phyloP scores from a whole-genome alignment of 2,329 filamentous ascomycete species.

The Dothistroma pini region DNA sequence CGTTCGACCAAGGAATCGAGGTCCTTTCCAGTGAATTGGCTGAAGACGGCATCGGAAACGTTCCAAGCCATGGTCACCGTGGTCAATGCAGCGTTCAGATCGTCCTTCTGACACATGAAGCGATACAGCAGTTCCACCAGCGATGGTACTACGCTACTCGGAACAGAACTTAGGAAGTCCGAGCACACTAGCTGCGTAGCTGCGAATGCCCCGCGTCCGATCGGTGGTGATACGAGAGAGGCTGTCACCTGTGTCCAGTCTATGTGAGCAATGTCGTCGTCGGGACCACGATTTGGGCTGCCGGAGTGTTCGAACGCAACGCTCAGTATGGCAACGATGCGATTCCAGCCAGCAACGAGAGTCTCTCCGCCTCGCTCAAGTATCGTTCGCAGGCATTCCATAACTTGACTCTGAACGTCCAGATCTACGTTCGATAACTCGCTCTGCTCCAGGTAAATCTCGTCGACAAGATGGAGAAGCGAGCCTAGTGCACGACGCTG shows the following conservation, averaged over 20 bases:
- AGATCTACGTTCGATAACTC: conserved; percentile 30
- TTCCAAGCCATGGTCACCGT: conserved; percentile 97
- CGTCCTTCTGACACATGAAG: conserved; percentile 85
- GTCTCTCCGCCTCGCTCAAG: conserved; percentile 86
- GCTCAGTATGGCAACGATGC: conserved; percentile 79
- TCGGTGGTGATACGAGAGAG: conserved; percentile 59
- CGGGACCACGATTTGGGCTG: conserved; percentile 1
- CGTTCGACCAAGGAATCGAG: conserved; percentile 30
- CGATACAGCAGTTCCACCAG: conserved; percentile 84
- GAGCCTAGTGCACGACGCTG: conserved; percentile 31
- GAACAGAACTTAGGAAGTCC: conserved; percentile 75
- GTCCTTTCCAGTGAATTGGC: conserved; percentile 41
- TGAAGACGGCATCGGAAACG: conserved; percentile 77
- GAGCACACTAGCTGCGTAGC: conserved; percentile 91
- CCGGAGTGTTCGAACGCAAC: conserved; percentile 63
- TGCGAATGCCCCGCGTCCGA: conserved; percentile 82
- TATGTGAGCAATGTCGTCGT: conserved; percentile 21
- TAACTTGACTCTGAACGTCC: conserved; percentile 66
- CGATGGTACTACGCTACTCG: conserved; percentile 68
- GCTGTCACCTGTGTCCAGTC: conserved; percentile 30
- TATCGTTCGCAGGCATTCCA: conserved; percentile 64
- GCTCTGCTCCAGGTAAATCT: conserved; percentile 28
- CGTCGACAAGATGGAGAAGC: conserved; percentile 48
- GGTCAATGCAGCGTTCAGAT: conserved; percentile 94
- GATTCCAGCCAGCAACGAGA: conserved; percentile 77